These are phyloP conservation scores for Mortierella sp. DNA, from an alignment of 371 early-diverging fungal species.

Conservation along the genomic window DNA sequence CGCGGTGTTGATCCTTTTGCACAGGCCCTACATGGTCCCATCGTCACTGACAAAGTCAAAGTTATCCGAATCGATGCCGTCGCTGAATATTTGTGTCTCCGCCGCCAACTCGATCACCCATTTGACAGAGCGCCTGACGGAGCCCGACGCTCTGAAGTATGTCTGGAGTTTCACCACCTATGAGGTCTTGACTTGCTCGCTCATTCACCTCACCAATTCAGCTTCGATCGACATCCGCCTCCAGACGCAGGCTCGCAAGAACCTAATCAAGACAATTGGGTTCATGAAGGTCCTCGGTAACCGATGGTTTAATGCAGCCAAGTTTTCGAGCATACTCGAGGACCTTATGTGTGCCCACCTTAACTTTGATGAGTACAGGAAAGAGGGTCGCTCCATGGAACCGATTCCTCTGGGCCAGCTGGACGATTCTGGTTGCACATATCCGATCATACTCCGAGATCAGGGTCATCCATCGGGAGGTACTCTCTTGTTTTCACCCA, in stretches of 20 bases:
- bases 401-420: conserved; percentile 11
- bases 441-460: conserved; percentile 46
- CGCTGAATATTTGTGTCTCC: conserved; percentile 53
- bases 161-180: conserved; percentile 42
- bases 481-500: conserved; percentile 45
- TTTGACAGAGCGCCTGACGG: conserved; percentile 21
- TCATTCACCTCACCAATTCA: conserved; percentile 56
- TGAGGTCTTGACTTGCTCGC: conserved; percentile 38
- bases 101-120: conserved; percentile 56
- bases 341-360: conserved; percentile 46
- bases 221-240: conserved; percentile 49
- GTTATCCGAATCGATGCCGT: conserved; percentile 54
- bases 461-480: conserved; percentile 49
- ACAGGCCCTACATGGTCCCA: conserved; percentile 68
- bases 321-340: conserved; percentile 44
- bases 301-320: conserved; percentile 49
- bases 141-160: conserved; percentile 21
- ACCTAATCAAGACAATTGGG: conserved; percentile 32
- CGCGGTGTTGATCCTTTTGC: conserved; percentile 67
- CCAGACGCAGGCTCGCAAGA: conserved; percentile 52
- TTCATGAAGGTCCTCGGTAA: conserved; percentile 23
- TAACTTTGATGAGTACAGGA: conserved; percentile 50
- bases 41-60: conserved; percentile 44
- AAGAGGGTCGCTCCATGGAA: conserved; percentile 28
- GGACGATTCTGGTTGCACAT: background rate